Evolutionary conservation across 768 basidiomycete genomes (phyloP).

Genomic region (Xanthoconium stramineum): DNA sequence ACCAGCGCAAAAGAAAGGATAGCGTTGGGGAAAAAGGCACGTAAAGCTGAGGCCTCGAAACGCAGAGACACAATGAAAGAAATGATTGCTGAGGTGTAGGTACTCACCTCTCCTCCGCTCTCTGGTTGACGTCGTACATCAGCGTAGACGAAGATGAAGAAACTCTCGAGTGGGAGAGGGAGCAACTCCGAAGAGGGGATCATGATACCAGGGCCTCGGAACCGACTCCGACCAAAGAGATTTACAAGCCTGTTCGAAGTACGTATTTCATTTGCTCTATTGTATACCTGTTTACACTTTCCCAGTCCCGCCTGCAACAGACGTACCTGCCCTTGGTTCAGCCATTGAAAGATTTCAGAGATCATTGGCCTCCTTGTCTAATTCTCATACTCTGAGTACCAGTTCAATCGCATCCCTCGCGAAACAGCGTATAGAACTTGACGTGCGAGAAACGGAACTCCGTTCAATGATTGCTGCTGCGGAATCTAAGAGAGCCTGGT

Average conservation of each 20-base stretch:
- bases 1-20: slow-evolving; percentile 87
- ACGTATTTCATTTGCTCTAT: slow-evolving; percentile 22
- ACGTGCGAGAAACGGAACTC: slow-evolving; percentile 67
- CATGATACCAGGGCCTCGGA: slow-evolving; percentile 39
- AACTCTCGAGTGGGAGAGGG: slow-evolving; percentile 79
- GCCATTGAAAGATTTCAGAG: slow-evolving; percentile 60
- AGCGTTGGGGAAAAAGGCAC: slow-evolving; percentile 78
- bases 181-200: slow-evolving; percentile 76
- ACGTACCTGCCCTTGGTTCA: slow-evolving; percentile 61
- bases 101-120: slow-evolving; percentile 9
- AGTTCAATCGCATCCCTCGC: slow-evolving; percentile 53
- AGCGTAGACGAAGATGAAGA: slow-evolving; percentile 86
- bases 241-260: slow-evolving; percentile 76
- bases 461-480: slow-evolving; percentile 70
- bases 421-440: slow-evolving; percentile 62
- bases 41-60: slow-evolving; percentile 66
- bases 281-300: slow-evolving; percentile 11
- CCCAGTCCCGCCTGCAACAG: slow-evolving; percentile 62
- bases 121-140: slow-evolving; percentile 3
- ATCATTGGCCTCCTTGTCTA: slow-evolving; percentile 55
- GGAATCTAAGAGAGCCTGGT: slow-evolving; percentile 81
- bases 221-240: slow-evolving; percentile 43
- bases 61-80: slow-evolving; percentile 71
- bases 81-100: slow-evolving; percentile 79
- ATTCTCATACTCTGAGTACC: slow-evolving; percentile 66